Base-by-base conservation (phyloP, 306 rosid genomes). In the Datisca glomerata region DNA sequence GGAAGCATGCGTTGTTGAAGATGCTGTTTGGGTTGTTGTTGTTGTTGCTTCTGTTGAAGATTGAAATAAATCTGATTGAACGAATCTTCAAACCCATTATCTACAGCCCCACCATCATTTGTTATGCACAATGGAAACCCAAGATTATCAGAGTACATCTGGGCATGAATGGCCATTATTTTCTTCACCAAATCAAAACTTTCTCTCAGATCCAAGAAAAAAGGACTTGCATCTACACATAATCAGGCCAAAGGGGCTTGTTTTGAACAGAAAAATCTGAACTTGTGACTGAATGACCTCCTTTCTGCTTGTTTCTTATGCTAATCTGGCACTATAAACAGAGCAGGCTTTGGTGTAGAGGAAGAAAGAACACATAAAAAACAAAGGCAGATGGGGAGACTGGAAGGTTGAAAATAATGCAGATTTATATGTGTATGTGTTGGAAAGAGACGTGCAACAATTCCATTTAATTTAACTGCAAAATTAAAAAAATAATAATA, bases 131-230 rank as follows among this genome's bases (percentile, higher is more conserved):
- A 52, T 1, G 77, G 71, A 38, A 75, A 68, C 34, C 60, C 58
- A 12, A 44, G 49, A 46, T 61, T 66, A 24, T 62, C 72, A 5
- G 67, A 12, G 21, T 42, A 71, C 47, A 78, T 37, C 45, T 70
- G 86, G 1, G 92, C 81, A 35, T 83, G 72, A 44, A 75, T 64
- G 1, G 91, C 80, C 94, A 83, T 76, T 35, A 8, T 31, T 29
- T 27, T 18, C 36, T 7, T 12, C 45, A 45, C 14, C 10, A 50
- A 34, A 51, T 43, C 41, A 38, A 51, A 20, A 32, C n/a, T n/a
- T n/a, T n/a, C n/a, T n/a, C n/a, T n/a, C n/a, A n/a, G n/a, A n/a
- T n/a, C n/a, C n/a, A n/a, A n/a, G n/a, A n/a, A n/a, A n/a, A n/a
- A n/a, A n/a, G n/a, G n/a, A n/a, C n/a, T n/a, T n/a, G n/a, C n/a